phyloP scores from a whole-genome alignment of 148 eudicot genomes.

The Bassia scoparia region DNA sequence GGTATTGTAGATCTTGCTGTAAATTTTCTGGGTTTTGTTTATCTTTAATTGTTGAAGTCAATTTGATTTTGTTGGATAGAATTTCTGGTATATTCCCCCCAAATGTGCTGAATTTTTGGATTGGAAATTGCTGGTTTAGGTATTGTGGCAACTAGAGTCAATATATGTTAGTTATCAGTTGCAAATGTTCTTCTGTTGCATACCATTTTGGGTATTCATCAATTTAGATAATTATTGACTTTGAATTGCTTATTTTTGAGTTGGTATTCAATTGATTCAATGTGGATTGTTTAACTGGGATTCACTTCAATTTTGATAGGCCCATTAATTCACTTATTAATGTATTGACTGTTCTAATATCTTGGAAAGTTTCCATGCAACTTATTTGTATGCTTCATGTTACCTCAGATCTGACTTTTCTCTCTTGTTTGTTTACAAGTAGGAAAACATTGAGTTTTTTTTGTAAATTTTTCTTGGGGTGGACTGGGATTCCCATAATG shows the following conservation, averaged over 20 bases:
- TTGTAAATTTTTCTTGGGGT: neutral
- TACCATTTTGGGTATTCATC: conserved; percentile 3
- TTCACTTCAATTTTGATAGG: conserved; percentile 12
- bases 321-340: neutral
- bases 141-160: neutral
- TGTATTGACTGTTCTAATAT: neutral
- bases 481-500: neutral
- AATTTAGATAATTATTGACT: neutral
- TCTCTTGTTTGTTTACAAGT: neutral
- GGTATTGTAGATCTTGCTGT: conserved; percentile 10
- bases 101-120: neutral
- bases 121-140: neutral
- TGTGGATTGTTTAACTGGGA: conserved; percentile 6
- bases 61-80: neutral
- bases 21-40: neutral
- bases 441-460: neutral
- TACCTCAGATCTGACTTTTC: conserved; percentile 10
- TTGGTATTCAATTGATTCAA: neutral
- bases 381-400: neutral
- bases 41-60: neutral
- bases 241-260: neutral
- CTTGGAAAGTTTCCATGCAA: neutral
- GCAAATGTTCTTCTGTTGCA: neutral
- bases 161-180: conserved; percentile 8
- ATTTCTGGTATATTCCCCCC: neutral